Conservation (phyloP, 345 rosid species). For the Lumnitzera racemosa region DNA sequence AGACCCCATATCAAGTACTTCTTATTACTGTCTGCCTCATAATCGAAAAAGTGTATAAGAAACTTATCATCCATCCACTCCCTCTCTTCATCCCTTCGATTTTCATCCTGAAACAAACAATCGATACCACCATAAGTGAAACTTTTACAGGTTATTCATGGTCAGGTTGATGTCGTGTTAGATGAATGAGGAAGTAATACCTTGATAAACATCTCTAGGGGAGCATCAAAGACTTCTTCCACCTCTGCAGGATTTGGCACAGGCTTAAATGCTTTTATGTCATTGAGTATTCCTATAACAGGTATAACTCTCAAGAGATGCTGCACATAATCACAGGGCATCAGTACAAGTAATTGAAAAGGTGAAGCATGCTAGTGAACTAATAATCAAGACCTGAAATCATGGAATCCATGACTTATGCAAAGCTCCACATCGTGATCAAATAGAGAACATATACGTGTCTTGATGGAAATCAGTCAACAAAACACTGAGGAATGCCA, state of each 20-base stretch:
- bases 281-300: slow-evolving; percentile 64
- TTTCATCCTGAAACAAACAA: slow-evolving; percentile 34
- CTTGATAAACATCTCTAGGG: slow-evolving; percentile 90
- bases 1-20: slow-evolving; percentile 56
- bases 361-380: no score
- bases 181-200: slow-evolving; percentile 20
- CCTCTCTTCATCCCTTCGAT: slow-evolving; percentile 43
- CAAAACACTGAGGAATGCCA: no score
- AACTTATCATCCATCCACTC: slow-evolving; percentile 44
- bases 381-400: no score
- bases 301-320: slow-evolving; percentile 88
- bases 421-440: no score
- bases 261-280: slow-evolving; percentile 49
- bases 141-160: not conserved
- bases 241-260: slow-evolving; percentile 77
- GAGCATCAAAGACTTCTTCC: slow-evolving; percentile 81
- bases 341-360: no score
- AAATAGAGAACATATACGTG: no score
- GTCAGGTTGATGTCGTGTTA: not conserved
- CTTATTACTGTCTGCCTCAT: slow-evolving; percentile 14
- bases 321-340: slow-evolving; percentile 28
- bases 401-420: no score
- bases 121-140: not conserved
- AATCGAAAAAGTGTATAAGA: slow-evolving; percentile 47
- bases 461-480: no score